Base-by-base conservation (phyloP, 352 stramenopile species). In the Phytophthora syringae region DNA sequence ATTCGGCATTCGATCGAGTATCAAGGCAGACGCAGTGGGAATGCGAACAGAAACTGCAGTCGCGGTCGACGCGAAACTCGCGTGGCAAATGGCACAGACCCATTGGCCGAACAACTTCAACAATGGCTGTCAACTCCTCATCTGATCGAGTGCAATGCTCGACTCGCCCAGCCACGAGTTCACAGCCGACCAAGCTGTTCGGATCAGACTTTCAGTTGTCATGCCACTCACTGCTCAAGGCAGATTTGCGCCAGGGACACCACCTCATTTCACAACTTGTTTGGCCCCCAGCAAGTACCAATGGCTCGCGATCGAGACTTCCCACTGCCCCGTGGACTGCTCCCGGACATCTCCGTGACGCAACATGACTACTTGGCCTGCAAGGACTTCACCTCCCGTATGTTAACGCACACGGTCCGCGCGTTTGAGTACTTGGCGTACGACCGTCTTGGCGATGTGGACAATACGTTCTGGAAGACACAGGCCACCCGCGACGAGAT, bases 261-360 rank as follows among this genome's bases (percentile, higher is more conserved):
- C 30, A 24, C 28, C n/a, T 11, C 48, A 73, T 49, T 69, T 53
- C 44, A 24, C 30, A 65, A 65, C 65, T 64, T 73, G 59, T 56
- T 50, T 42, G 51, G 52, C 34, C 34, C 40, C 48, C 51, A 60
- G 43, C 52, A 60, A 64, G 44, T 56, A 18, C 7, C 50, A 27
- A 77, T 77, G 70, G 20, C 60, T 70, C 67, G 64, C 53, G 65
- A 78, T 63, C 67, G 59, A 61, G 63, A 83, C 74, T 80, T 79
- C 49, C 74, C 74, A 27, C 27, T 83, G 32, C 63, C 76, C 16
- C 73, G 73, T 32, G 76, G 64, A 12, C 10, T 76, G 61, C 73
- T 85, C 48, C 42, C 68, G 56, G 63, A 72, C 10, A 27, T 85
- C 2, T 51, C 67, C 43, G 62, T 84, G 21, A 64, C 66, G 4